Conservation (phyloP, 2,329 filamentous ascomycete genomes). For the Arachnopeziza araneosa region DNA sequence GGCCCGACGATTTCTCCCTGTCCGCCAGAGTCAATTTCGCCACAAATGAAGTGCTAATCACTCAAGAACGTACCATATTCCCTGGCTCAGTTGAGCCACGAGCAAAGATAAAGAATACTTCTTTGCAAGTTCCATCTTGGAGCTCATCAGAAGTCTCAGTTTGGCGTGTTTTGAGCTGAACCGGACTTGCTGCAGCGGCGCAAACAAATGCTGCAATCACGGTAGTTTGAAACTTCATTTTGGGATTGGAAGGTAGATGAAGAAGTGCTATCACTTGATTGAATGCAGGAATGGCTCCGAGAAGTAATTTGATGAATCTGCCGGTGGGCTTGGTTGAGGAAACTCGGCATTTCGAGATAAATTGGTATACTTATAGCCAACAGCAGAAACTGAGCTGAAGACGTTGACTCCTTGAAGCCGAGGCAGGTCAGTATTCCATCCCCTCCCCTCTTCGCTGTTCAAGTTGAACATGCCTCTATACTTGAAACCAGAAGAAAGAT, state of each 20-base stretch:
- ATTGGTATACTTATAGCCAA: background rate
- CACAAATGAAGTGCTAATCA: background rate
- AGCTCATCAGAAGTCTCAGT: background rate
- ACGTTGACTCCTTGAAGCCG: background rate
- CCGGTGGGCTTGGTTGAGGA: background rate
- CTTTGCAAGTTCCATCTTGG: background rate
- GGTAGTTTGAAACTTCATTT: background rate
- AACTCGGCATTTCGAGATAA: background rate
- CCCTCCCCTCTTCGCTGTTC: background rate
- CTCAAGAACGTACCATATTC: conserved; percentile 32
- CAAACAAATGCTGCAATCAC: background rate
- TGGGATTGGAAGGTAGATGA: background rate
- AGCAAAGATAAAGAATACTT: conserved; percentile 37
- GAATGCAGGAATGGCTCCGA: background rate
- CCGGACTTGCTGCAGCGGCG: background rate
- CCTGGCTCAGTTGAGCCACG: conserved; percentile 43
- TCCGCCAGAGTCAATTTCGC: background rate
- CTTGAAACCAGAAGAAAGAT: background rate
- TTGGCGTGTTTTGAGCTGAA: background rate
- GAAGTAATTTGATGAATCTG: background rate
- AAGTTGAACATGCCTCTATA: background rate
- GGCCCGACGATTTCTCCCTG: conserved; percentile 27
- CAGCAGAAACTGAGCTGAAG: background rate
- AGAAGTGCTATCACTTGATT: background rate
- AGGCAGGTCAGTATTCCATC: background rate